Evolutionary conservation across 73 alveolate genomes (phyloP).

Genomic region (Paramecium tetraurelia): DNA sequence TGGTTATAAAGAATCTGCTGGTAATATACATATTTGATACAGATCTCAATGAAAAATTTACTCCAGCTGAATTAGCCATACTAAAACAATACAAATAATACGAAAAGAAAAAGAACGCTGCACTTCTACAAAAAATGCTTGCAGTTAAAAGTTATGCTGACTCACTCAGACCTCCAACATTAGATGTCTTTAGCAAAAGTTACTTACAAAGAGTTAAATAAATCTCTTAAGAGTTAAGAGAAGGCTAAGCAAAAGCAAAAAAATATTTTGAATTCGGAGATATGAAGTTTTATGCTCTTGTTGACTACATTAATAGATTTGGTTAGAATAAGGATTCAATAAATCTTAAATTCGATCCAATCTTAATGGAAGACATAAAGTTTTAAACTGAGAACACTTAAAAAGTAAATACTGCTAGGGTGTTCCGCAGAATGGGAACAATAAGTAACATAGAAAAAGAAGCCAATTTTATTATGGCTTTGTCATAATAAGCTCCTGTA

Average conservation of each 20-base stretch:
- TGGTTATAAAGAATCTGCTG: conserved; percentile 11
- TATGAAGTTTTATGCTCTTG: conserved; percentile 18
- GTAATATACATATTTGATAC: not conserved
- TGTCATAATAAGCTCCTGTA: not conserved
- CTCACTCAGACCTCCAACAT: not conserved
- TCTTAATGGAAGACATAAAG: not conserved
- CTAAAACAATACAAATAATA: not conserved
- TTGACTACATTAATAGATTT: not conserved
- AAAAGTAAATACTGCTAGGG: not conserved
- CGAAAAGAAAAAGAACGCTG: not conserved
- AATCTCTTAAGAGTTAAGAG: not conserved
- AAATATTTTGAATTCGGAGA: not conserved
- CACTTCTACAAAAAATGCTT: not conserved
- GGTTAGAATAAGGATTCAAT: not conserved
- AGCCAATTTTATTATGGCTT: not conserved
- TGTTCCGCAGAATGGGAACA: not conserved
- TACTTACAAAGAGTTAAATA: not conserved
- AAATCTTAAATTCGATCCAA: not conserved
- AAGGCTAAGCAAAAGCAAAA: not conserved
- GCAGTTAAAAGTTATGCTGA: conserved; percentile 24
- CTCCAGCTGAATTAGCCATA: conserved; percentile 9
- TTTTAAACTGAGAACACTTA: not conserved
- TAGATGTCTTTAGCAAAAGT: not conserved
- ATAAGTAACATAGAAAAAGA: not conserved
- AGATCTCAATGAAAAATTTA: conserved; percentile 18